A percentile compares a stretch with the other conserved stretches of the same genome.
These are phyloP conservation scores for Phallus indusiatus DNA, from an alignment of 768 basidiomycete species.

Conservation along the genomic window DNA sequence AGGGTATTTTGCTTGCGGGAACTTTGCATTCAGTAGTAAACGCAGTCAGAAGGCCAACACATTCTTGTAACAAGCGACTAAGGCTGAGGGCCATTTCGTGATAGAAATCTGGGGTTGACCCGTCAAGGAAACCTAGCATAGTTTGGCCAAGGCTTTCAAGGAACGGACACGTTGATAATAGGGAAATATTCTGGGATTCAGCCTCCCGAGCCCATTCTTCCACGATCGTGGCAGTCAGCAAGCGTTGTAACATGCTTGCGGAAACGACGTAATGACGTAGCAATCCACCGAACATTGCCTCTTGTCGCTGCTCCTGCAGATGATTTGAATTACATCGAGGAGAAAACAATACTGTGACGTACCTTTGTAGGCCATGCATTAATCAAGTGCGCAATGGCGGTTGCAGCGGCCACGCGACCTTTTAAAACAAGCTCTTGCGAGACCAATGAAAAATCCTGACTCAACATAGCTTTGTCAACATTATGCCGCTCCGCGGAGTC, in stretches of 20 bases:
- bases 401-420: constrained; percentile 70
- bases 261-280: constrained; percentile 77
- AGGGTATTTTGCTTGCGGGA: constrained; percentile 67
- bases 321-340: neutral
- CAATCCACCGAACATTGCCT: constrained; percentile 65
- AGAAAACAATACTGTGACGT: constrained; percentile 15
- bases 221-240: constrained; percentile 73
- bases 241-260: constrained; percentile 84
- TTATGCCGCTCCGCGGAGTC: constrained; percentile 63
- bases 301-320: constrained; percentile 25
- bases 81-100: constrained; percentile 85
- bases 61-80: constrained; percentile 71
- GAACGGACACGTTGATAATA: constrained; percentile 48
- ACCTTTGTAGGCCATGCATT: constrained; percentile 59
- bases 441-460: constrained; percentile 81
- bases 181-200: constrained; percentile 19
- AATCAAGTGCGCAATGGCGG: constrained; percentile 64
- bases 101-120: constrained; percentile 65
- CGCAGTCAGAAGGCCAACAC: constrained; percentile 66
- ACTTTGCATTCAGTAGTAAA: constrained; percentile 87
- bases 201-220: constrained; percentile 80
- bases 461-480: constrained; percentile 92
- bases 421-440: constrained; percentile 66
- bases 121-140: constrained; percentile 66
- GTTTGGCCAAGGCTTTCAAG: constrained; percentile 61